phyloP scores from a whole-genome alignment of 805 yeast genomes.

The Ogataea thermomethanolica region DNA sequence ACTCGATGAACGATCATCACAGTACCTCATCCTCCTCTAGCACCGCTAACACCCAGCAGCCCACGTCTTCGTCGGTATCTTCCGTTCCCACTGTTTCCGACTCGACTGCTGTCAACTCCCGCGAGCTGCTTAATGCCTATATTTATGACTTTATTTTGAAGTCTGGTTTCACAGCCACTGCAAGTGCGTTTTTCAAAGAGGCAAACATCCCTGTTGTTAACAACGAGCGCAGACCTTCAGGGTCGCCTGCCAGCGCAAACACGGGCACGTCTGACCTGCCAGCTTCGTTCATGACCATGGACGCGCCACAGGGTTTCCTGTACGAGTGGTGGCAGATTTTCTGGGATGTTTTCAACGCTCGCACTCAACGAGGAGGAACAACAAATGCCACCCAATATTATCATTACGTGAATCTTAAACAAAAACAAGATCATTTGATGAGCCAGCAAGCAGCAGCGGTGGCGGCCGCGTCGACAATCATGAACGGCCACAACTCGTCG shows the following conservation, averaged over 20 bases:
- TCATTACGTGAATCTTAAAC: slow-evolving; percentile 56
- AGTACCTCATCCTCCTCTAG: slow-evolving; percentile 12
- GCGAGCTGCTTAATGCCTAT: slow-evolving; percentile 72
- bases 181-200: slow-evolving; percentile 69
- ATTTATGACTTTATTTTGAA: slow-evolving; percentile 82
- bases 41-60: slow-evolving; percentile 8
- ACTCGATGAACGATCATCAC: slow-evolving; percentile 5
- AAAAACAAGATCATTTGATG: slow-evolving; percentile 52
- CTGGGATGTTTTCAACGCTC: slow-evolving; percentile 89
- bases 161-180: slow-evolving; percentile 67
- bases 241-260: slow-evolving; percentile 12
- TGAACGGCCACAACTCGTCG: slow-evolving; percentile 15
- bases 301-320: slow-evolving; percentile 82
- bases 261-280: slow-evolving; percentile 39
- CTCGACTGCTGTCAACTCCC: slow-evolving; percentile 47
- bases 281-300: slow-evolving; percentile 54
- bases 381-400: slow-evolving; percentile 67
- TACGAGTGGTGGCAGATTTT: slow-evolving; percentile 96
- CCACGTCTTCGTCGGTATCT: slow-evolving; percentile 14
- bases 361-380: slow-evolving; percentile 63
- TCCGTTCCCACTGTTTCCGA: slow-evolving; percentile 34
- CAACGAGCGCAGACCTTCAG: slow-evolving; percentile 23
- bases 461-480: slow-evolving; percentile 16
- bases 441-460: slow-evolving; percentile 26
- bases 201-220: slow-evolving; percentile 58